A percentile compares a stretch with the other conserved stretches of the same genome.
Conservation (phyloP, 75 land plant genomes). For the Sequoia sempervirens region DNA sequence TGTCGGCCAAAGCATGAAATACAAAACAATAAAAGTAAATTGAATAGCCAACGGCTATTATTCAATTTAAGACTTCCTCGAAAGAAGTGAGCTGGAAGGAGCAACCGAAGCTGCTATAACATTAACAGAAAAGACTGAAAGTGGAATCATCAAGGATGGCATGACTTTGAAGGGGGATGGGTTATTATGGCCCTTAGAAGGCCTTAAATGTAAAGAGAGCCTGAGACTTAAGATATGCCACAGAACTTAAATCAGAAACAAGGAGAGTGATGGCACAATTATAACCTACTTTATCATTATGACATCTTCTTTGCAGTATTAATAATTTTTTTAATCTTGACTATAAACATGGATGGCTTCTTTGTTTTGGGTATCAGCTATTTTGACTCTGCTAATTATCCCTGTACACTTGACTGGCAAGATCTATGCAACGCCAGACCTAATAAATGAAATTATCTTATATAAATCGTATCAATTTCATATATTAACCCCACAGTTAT, state of each 20-base stretch:
- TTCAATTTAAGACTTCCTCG: too few species aligned
- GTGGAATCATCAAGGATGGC: background rate
- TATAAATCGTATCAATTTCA: background rate
- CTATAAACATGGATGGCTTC: too few species aligned
- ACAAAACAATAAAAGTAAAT: too few species aligned
- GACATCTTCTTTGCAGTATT: too few species aligned
- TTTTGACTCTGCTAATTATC: background rate
- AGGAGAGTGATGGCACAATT: background rate
- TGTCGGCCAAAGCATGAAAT: too few species aligned
- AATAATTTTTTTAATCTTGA: too few species aligned
- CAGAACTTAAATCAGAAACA: too few species aligned
- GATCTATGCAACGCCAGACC: background rate
- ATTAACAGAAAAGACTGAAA: background rate
- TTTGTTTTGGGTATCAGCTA: background rate
- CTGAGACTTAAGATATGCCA: background rate
- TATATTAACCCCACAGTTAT: background rate
- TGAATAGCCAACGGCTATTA: too few species aligned
- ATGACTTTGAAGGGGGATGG: background rate
- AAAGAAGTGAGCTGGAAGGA: too few species aligned
- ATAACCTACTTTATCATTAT: too few species aligned
- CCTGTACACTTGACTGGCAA: background rate
- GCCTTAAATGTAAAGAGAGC: background rate
- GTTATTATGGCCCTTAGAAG: background rate
- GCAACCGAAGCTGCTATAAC: too few species aligned
- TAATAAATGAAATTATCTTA: background rate